Conservation (phyloP, 441 rosid species). For the Jatropha multifida region DNA sequence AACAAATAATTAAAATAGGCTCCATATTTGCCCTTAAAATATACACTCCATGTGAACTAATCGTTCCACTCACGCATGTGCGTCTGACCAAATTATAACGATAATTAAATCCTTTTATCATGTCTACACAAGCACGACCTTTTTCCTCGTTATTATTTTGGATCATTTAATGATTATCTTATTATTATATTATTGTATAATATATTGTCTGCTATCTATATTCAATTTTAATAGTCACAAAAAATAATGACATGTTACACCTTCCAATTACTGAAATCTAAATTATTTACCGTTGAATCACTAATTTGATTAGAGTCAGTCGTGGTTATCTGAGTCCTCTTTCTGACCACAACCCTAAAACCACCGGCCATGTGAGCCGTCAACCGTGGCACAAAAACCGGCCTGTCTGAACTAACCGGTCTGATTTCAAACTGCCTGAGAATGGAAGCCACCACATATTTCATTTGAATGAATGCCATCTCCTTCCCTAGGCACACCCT, state of each 20-base stretch:
- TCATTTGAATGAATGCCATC: slow-evolving; percentile 42
- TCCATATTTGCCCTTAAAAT: background rate
- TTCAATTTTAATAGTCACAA: slow-evolving; percentile 7
- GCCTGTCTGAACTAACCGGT: slow-evolving; percentile 36
- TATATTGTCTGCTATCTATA: slow-evolving; percentile 10
- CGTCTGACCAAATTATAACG: slow-evolving; percentile 14
- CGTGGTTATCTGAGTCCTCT: slow-evolving; percentile 37
- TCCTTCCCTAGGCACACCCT: slow-evolving; percentile 48
- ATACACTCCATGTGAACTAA: slow-evolving; percentile 1
- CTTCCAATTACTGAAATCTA: background rate
- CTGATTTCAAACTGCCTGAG: slow-evolving; percentile 46
- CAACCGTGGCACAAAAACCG: slow-evolving; percentile 65
- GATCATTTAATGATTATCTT: background rate
- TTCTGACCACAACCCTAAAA: slow-evolving; percentile 49
- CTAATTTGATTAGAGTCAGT: slow-evolving; percentile 1
- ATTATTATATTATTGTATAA: background rate
- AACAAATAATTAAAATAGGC: background rate
- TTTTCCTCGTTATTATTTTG: background rate
- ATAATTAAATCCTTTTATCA: background rate
- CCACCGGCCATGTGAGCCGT: slow-evolving; percentile 95
- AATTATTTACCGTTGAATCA: slow-evolving; percentile 22
- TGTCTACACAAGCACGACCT: background rate
- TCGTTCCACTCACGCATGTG: slow-evolving; percentile 23
- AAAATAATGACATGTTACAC: slow-evolving; percentile 22
- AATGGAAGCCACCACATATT: slow-evolving; percentile 49